phyloP scores from a whole-genome alignment of 2,329 filamentous ascomycete species.

The Thelonectria olida region DNA sequence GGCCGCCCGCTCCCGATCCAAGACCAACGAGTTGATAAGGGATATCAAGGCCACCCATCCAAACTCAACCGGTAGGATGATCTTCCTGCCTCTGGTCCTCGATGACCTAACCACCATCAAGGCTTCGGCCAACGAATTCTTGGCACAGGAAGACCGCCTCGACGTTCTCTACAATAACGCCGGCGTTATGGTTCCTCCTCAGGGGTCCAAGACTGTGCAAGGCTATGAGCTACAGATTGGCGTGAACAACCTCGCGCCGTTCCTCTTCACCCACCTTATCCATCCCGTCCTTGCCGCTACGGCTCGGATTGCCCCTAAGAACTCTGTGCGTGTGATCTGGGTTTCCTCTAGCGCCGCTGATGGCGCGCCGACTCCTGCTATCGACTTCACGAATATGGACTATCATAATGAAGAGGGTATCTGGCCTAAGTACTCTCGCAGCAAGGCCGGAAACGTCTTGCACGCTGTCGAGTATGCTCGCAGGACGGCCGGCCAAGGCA shows the following conservation, averaged over 20 bases:
- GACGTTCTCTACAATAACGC: constrained; percentile 54
- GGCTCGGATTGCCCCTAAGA: constrained; percentile 39
- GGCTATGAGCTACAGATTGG: constrained; percentile 53
- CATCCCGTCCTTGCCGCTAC: constrained; percentile 38
- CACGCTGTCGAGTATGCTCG: constrained; percentile 38
- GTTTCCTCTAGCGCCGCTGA: constrained; percentile 29
- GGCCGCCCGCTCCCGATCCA: not conserved
- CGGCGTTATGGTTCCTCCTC: constrained; percentile 49
- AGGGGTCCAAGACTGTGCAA: constrained; percentile 48
- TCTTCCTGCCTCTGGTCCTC: constrained; percentile 54
- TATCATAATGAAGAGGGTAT: constrained; percentile 24
- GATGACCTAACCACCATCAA: constrained; percentile 45
- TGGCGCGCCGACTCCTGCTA: not conserved
- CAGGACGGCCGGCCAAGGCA: constrained; percentile 22
- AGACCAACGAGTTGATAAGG: constrained; percentile 11
- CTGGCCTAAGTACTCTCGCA: constrained; percentile 36
- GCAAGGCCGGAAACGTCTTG: constrained; percentile 39
- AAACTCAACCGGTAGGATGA: constrained; percentile 46
- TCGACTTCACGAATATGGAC: constrained; percentile 32
- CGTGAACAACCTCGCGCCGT: constrained; percentile 50
- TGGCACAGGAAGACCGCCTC: constrained; percentile 38
- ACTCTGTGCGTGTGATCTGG: constrained; percentile 43
- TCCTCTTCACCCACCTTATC: constrained; percentile 48
- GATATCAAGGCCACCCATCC: constrained; percentile 47
- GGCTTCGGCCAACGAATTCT: constrained; percentile 36